Percentiles rank a stretch among this genome's conserved stretches.
phyloP scores from a whole-genome alignment of 768 basidiomycete genomes.

The Rhodotorula babjevae region DNA sequence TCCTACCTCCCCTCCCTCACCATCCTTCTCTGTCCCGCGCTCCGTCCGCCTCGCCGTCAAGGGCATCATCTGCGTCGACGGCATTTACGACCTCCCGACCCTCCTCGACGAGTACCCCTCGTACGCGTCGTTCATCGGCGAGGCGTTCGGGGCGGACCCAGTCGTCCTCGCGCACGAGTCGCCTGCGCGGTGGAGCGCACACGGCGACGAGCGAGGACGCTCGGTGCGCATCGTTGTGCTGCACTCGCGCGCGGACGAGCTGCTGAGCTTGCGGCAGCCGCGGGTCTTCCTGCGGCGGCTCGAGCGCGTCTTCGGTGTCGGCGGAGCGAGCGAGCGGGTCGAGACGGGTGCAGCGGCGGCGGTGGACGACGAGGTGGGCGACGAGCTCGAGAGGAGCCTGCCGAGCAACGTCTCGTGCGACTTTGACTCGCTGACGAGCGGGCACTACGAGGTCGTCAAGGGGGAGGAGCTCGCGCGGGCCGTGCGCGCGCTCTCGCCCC shows the following conservation, averaged over 20 bases:
- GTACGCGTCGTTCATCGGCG: slow-evolving; percentile 37
- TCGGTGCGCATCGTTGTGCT: slow-evolving; percentile 30
- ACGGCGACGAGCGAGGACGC: background rate
- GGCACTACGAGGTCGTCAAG: slow-evolving; percentile 39
- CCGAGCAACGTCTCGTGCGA: slow-evolving; percentile 28
- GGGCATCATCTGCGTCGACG: slow-evolving; percentile 38
- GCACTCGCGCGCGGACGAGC: slow-evolving; percentile 40
- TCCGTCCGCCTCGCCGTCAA: slow-evolving; percentile 2
- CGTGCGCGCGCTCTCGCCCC: no score
- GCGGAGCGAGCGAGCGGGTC: background rate
- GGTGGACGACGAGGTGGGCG: background rate
- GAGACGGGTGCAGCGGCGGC: background rate
- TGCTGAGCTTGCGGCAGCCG: slow-evolving; percentile 38
- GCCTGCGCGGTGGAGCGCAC: slow-evolving; percentile 20
- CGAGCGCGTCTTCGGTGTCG: background rate
- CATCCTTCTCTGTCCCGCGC: slow-evolving; percentile 12
- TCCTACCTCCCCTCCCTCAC: background rate
- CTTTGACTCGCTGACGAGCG: slow-evolving; percentile 30
- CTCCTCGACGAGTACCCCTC: slow-evolving; percentile 41
- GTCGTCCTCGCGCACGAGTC: slow-evolving; percentile 15
- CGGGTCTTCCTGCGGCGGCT: slow-evolving; percentile 28
- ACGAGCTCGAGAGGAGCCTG: background rate
- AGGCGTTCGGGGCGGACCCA: slow-evolving; percentile 35
- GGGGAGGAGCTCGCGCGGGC: slow-evolving; percentile 27
- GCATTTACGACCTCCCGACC: slow-evolving; percentile 40